Conservation (phyloP, 139 green algal genomes). For the Coelastrella sp. region DNA sequence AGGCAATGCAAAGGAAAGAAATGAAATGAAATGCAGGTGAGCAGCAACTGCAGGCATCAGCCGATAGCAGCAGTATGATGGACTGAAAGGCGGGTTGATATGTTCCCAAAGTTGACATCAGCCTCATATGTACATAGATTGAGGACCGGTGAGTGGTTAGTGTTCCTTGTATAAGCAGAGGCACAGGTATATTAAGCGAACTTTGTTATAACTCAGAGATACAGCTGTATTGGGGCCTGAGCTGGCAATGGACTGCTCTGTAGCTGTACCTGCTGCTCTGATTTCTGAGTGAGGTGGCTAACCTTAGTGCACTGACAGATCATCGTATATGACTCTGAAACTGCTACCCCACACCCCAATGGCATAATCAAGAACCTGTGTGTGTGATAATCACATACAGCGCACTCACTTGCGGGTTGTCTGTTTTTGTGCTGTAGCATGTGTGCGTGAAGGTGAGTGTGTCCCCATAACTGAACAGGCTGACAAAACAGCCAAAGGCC, state of each 20-base stretch:
- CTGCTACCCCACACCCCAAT: not conserved
- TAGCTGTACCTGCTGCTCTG: not conserved
- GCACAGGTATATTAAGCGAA: no score
- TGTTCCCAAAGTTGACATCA: not conserved
- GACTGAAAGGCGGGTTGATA: no score
- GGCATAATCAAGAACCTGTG: not conserved
- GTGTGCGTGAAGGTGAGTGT: constrained; percentile 34
- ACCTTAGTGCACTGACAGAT: not conserved
- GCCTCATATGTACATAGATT: no score
- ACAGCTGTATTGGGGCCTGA: not conserved
- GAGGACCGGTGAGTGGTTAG: no score
- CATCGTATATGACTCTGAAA: not conserved
- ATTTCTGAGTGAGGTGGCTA: not conserved
- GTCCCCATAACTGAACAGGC: constrained; percentile 39
- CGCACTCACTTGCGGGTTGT: not conserved
- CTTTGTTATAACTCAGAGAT: no score
- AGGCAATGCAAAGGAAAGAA: not conserved
- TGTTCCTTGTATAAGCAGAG: no score
- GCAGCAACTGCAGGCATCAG: not conserved
- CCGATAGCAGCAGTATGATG: not conserved
- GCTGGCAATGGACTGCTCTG: not conserved
- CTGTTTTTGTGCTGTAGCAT: constrained; percentile 34
- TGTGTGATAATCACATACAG: not conserved
- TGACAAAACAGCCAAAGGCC: constrained; percentile 44
- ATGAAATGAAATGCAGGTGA: no score